These are phyloP conservation scores for Kernera saxatilis DNA, from an alignment of 345 rosid genomes.

Conservation along the genomic window DNA sequence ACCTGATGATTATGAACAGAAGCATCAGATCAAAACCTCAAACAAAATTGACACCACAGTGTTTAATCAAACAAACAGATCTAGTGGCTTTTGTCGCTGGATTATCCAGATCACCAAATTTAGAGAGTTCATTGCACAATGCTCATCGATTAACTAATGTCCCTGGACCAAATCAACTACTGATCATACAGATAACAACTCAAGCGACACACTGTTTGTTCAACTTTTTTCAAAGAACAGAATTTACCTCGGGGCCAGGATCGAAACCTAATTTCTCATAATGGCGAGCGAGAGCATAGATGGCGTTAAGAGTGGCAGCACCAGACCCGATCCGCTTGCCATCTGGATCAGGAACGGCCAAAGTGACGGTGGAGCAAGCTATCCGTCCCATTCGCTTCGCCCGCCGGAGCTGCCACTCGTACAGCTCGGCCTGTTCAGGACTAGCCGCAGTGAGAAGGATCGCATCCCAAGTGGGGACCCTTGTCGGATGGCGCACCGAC, in stretches of 20 bases:
- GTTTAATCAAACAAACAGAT: constrained; percentile 14
- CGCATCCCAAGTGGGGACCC: constrained; percentile 98
- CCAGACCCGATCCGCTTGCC: constrained; percentile 97
- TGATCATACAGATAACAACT: neutral
- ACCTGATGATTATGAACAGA: constrained; percentile 42
- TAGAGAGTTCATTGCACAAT: neutral
- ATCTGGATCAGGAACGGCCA: constrained; percentile 85
- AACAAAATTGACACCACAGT: neutral
- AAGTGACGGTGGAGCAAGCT: constrained; percentile 68
- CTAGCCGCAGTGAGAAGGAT: constrained; percentile 95
- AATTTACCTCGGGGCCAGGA: constrained; percentile 35
- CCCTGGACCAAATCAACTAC: neutral
- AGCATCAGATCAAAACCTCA: constrained; percentile 3
- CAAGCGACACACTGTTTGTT: neutral
- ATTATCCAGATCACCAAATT: neutral
- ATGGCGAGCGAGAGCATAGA: constrained; percentile 60
- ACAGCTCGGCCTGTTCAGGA: constrained; percentile 90
- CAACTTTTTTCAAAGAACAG: neutral
- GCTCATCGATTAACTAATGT: neutral
- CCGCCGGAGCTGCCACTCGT: constrained; percentile 84
- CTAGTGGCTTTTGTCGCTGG: neutral
- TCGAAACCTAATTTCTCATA: constrained; percentile 34
- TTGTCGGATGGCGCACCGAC: constrained; percentile 78
- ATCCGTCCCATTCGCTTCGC: constrained; percentile 86
- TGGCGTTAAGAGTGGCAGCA: constrained; percentile 92